Evolutionary conservation across 2,329 filamentous ascomycete genomes (phyloP).

Genomic region (Chaetothyriales sp.): DNA sequence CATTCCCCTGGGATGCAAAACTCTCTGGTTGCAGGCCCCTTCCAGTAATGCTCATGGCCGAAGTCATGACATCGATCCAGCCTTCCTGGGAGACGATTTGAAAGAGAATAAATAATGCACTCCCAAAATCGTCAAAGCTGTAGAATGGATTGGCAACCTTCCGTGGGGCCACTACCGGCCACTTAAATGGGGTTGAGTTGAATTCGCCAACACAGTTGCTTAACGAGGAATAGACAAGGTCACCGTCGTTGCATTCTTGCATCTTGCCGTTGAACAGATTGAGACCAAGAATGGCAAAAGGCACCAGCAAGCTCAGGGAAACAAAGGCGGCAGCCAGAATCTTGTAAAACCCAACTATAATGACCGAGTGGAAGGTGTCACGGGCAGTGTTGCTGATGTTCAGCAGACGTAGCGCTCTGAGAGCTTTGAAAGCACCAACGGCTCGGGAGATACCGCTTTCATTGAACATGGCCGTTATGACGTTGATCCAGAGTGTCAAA

Average conservation of each 20-base stretch:
- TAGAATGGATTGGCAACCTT: slow-evolving; percentile 70
- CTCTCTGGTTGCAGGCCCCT: slow-evolving; percentile 57
- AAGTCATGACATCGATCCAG: slow-evolving; percentile 87
- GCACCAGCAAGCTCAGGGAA: slow-evolving; percentile 83
- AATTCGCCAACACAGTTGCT: slow-evolving; percentile 76
- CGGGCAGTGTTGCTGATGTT: slow-evolving; percentile 94
- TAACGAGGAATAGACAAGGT: slow-evolving; percentile 31
- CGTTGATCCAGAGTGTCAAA: slow-evolving; percentile 89
- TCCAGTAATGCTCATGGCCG: slow-evolving; percentile 68
- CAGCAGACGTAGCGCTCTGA: slow-evolving; percentile 76
- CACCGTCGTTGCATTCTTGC: slow-evolving; percentile 63
- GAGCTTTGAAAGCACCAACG: slow-evolving; percentile 91
- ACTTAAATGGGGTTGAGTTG: slow-evolving; percentile 61
- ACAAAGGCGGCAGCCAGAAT: slow-evolving; percentile 85
- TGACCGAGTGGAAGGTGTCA: slow-evolving; percentile 92
- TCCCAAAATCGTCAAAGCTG: slow-evolving; percentile 89
- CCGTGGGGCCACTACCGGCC: slow-evolving; percentile 72
- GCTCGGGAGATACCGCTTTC: slow-evolving; percentile 77
- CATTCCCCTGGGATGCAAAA: slow-evolving; percentile 65
- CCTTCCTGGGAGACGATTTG: slow-evolving; percentile 98
- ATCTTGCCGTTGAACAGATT: slow-evolving; percentile 84
- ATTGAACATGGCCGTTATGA: slow-evolving; percentile 65
- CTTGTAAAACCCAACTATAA: slow-evolving; percentile 89
- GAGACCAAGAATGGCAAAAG: slow-evolving; percentile 89
- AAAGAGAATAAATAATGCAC: slow-evolving; percentile 88